These are phyloP conservation scores for Didymellaceae sp. DNA, from an alignment of 2,329 filamentous ascomycete species.

Conservation along the genomic window DNA sequence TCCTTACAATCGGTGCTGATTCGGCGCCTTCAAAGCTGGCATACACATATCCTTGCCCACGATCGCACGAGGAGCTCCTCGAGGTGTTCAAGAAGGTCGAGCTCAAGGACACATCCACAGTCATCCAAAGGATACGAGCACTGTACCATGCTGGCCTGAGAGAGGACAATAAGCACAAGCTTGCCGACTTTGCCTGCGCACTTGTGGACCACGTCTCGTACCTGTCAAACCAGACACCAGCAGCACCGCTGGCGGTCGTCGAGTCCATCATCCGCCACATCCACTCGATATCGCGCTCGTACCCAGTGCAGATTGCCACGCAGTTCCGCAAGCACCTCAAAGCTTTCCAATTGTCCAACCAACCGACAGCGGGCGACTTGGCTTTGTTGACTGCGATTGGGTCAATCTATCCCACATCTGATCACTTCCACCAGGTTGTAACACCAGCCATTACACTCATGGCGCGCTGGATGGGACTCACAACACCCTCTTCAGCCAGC, in stretches of 20 bases:
- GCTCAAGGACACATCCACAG: slow-evolving; percentile 71
- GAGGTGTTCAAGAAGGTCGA: slow-evolving; percentile 67
- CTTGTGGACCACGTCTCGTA: slow-evolving; percentile 72
- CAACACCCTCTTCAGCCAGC: slow-evolving; percentile 66
- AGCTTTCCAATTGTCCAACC: slow-evolving; percentile 60
- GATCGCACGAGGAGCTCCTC: slow-evolving; percentile 76
- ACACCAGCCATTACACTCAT: slow-evolving; percentile 91
- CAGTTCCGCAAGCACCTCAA: slow-evolving; percentile 78
- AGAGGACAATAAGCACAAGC: slow-evolving; percentile 82
- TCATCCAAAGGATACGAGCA: slow-evolving; percentile 88
- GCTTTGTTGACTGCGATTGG: slow-evolving; percentile 82
- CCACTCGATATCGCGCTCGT: slow-evolving; percentile 89
- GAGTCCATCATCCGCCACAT: slow-evolving; percentile 87
- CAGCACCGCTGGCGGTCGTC: slow-evolving; percentile 69
- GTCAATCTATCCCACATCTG: slow-evolving; percentile 89
- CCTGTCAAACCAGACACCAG: slow-evolving; percentile 58
- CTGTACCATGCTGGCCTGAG: slow-evolving; percentile 90
- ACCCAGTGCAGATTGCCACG: slow-evolving; percentile 76
- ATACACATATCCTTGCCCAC: slow-evolving; percentile 86
- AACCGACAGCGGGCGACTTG: slow-evolving; percentile 72
- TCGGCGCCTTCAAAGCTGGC: slow-evolving; percentile 64
- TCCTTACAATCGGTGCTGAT: slow-evolving; percentile 50
- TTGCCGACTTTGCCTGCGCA: slow-evolving; percentile 70
- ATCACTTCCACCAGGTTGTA: slow-evolving; percentile 95
- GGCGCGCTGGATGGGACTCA: slow-evolving; percentile 80